Evolutionary conservation across 441 rosid species (phyloP).

Genomic region (Adansonia madagascariensis): DNA sequence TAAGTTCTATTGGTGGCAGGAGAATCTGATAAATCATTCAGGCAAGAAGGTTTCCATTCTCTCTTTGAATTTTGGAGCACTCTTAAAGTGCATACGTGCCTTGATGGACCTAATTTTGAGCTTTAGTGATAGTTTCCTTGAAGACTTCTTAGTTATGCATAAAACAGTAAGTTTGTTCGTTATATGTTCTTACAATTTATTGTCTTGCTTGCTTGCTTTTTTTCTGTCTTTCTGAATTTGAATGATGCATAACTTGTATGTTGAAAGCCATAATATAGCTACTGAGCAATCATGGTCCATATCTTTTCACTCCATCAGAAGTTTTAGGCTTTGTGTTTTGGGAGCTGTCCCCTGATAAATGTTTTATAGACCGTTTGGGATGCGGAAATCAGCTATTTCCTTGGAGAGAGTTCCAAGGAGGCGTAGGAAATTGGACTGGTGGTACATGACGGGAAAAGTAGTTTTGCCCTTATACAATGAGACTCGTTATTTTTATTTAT

Average conservation of each 20-base stretch:
- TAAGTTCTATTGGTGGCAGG: slow-evolving; percentile 52
- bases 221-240: not conserved
- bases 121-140: slow-evolving; percentile 64
- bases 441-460: not conserved
- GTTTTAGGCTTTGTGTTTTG: not conserved
- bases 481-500: not conserved
- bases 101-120: slow-evolving; percentile 60
- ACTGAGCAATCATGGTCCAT: not conserved
- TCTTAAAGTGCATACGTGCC: slow-evolving; percentile 55
- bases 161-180: slow-evolving; percentile 56
- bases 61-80: slow-evolving; percentile 47
- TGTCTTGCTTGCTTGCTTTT: not conserved
- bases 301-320: not conserved
- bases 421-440: not conserved
- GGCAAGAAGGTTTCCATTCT: slow-evolving; percentile 36
- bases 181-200: not conserved
- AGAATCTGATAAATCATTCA: slow-evolving; percentile 50
- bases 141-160: slow-evolving; percentile 73
- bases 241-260: not conserved
- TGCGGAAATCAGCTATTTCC: not conserved
- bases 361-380: not conserved
- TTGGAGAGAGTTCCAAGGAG: slow-evolving; percentile 1
- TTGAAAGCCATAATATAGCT: slow-evolving; percentile 8
- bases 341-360: not conserved
- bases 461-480: not conserved